Evolutionary conservation across 345 rosid genomes (phyloP).

Genomic region (Eucalyptus regnans): DNA sequence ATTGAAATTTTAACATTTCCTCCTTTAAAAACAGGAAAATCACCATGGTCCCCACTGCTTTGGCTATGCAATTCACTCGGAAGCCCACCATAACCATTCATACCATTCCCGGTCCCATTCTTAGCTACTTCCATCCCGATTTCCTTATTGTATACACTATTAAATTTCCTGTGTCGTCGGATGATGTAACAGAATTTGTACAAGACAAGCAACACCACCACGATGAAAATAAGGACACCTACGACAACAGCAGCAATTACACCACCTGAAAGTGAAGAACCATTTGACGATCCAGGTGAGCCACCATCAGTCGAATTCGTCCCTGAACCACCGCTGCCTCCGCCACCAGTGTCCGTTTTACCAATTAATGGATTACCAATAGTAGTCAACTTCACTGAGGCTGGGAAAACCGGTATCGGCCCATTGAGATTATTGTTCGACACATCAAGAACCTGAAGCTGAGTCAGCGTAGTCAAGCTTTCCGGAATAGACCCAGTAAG

Average conservation of each 20-base stretch:
- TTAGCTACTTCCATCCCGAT: conserved; percentile 27
- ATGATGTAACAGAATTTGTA: conserved; percentile 24
- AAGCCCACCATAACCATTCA: conserved; percentile 22
- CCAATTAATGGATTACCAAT: conserved; percentile 36
- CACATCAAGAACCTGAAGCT: conserved; percentile 39
- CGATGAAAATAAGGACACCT: conserved; percentile 31
- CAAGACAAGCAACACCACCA: conserved; percentile 26
- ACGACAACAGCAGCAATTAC: conserved; percentile 33
- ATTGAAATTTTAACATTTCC: conserved; percentile 56
- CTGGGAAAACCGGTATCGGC: conserved; percentile 22
- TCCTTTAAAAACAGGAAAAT: conserved; percentile 21
- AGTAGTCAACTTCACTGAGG: conserved; percentile 17
- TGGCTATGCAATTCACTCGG: conserved; percentile 35
- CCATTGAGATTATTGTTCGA: conserved; percentile 71
- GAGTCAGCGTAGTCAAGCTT: conserved; percentile 31
- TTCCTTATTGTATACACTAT: conserved; percentile 22
- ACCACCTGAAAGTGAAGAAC: conserved; percentile 9
- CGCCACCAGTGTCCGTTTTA: too few species aligned
- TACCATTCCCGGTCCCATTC: conserved; percentile 4
- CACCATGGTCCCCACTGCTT: conserved; percentile 33
- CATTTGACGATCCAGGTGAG: conserved; percentile 1
- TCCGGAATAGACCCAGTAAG: conserved; percentile 57
- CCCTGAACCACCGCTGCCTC: neutral
- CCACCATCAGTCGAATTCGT: neutral
- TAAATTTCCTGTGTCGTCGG: conserved; percentile 21